These are phyloP conservation scores for Esteya vermicola DNA, from an alignment of 2,329 filamentous ascomycete genomes.

Conservation along the genomic window DNA sequence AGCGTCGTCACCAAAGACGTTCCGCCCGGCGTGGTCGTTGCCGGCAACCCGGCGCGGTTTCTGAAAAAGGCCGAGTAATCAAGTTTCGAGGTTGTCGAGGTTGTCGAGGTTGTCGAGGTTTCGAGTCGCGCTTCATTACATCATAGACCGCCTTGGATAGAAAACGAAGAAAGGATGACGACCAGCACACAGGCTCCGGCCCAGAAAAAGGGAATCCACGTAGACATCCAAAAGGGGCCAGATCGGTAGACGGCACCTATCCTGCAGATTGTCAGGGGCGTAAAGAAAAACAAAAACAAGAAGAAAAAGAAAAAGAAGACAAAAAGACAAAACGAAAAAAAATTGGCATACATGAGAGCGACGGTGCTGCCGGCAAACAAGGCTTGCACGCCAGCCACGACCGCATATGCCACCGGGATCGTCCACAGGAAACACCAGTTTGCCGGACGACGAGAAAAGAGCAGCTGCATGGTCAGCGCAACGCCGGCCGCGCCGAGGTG, in stretches of 20 bases:
- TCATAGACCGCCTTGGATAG: slow-evolving; percentile 80
- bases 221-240: slow-evolving; percentile 82
- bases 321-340: slow-evolving; percentile 7
- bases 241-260: slow-evolving; percentile 68
- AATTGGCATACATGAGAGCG: slow-evolving; percentile 57
- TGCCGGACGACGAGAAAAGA: slow-evolving; percentile 29
- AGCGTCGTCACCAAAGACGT: slow-evolving; percentile 72
- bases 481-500: slow-evolving; percentile 59
- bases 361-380: slow-evolving; percentile 69
- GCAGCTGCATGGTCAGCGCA: slow-evolving; percentile 57
- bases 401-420: slow-evolving; percentile 54
- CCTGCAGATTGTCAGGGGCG: too few relatives aligned
- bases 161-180: slow-evolving; percentile 75
- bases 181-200: slow-evolving; percentile 70
- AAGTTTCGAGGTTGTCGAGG: too few relatives aligned
- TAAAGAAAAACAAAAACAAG: too few relatives aligned
- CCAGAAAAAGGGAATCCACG: slow-evolving; percentile 88
- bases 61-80: slow-evolving; percentile 27
- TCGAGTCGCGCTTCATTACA: background rate
- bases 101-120: background rate
- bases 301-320: too few relatives aligned
- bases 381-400: slow-evolving; percentile 63
- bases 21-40: slow-evolving; percentile 47
- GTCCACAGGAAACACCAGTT: slow-evolving; percentile 53
- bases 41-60: slow-evolving; percentile 52